Evolutionary conservation across 345 rosid species (phyloP).

Genomic region (Clarkia xantiana): DNA sequence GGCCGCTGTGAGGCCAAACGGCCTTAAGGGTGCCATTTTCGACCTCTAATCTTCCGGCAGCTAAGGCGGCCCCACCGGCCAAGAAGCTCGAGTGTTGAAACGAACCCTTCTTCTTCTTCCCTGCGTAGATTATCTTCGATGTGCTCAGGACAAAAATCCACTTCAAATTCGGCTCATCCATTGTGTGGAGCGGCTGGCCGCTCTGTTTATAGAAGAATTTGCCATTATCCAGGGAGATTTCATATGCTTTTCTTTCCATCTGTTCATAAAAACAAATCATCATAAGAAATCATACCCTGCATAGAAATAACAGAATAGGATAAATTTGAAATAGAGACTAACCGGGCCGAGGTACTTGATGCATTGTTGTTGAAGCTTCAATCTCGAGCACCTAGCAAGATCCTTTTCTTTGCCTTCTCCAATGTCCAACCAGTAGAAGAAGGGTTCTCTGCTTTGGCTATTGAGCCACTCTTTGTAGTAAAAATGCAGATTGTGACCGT

Average conservation of each 20-base stretch:
- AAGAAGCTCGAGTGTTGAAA: slow-evolving; percentile 95
- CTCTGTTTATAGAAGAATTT: slow-evolving; percentile 16
- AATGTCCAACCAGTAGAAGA: slow-evolving; percentile 30
- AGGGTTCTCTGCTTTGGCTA: slow-evolving; percentile 20
- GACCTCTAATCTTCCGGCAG: slow-evolving; percentile 64
- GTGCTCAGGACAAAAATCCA: slow-evolving; percentile 29
- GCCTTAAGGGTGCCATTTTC: slow-evolving; percentile 36
- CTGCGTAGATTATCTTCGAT: slow-evolving; percentile 20
- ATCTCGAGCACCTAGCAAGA: slow-evolving; percentile 22
- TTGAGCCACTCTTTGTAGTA: slow-evolving; percentile 22
- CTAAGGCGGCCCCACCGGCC: slow-evolving; percentile 85
- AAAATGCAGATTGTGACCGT: slow-evolving; percentile 22
- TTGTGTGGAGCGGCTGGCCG: slow-evolving; percentile 17
- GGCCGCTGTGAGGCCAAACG: slow-evolving; percentile 24
- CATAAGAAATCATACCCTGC: background rate
- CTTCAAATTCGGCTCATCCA: slow-evolving; percentile 12
- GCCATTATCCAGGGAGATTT: slow-evolving; percentile 14
- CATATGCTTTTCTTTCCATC: slow-evolving; percentile 23
- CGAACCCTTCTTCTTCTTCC: slow-evolving; percentile 81
- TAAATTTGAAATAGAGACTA: background rate
- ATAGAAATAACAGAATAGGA: background rate
- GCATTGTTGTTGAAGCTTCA: slow-evolving; percentile 20
- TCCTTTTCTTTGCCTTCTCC: slow-evolving; percentile 26
- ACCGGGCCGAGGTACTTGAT: slow-evolving; percentile 32
- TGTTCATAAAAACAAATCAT: slow-evolving; percentile 8